phyloP scores from a whole-genome alignment of 176 grass and related monocot species.

The Aegilops longissima region DNA sequence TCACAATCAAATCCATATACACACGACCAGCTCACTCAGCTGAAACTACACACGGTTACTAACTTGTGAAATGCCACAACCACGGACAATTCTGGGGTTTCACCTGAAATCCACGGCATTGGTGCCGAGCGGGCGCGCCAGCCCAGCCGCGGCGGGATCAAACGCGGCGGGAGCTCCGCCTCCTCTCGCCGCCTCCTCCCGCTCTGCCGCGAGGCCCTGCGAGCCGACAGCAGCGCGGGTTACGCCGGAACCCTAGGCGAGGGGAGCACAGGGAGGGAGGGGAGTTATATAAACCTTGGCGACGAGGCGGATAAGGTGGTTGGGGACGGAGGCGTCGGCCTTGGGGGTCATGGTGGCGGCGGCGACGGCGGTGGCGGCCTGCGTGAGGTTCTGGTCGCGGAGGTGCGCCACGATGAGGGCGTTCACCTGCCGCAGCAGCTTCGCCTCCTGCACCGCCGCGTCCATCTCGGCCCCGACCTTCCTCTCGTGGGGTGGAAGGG shows the following conservation, averaged over 20 bases:
- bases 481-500: neutral
- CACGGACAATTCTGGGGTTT: neutral
- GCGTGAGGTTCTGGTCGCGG: slow-evolving; percentile 72
- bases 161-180: slow-evolving; percentile 48
- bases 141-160: slow-evolving; percentile 35
- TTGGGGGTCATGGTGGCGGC: slow-evolving; percentile 86
- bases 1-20: neutral
- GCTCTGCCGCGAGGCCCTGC: slow-evolving; percentile 88
- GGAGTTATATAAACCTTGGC: slow-evolving; percentile 55
- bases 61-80: neutral
- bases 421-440: slow-evolving; percentile 83
- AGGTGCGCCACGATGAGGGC: slow-evolving; percentile 80
- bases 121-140: slow-evolving; percentile 21
- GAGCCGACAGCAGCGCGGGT: slow-evolving; percentile 22
- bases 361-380: slow-evolving; percentile 73
- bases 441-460: slow-evolving; percentile 81
- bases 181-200: slow-evolving; percentile 53
- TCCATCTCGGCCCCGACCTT: slow-evolving; percentile 35
- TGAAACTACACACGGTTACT: no score
- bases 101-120: slow-evolving; percentile 76
- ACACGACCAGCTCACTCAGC: no score
- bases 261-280: neutral
- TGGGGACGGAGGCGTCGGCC: slow-evolving; percentile 36
- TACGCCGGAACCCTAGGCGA: slow-evolving; percentile 7
- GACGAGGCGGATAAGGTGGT: slow-evolving; percentile 72